phyloP scores from a whole-genome alignment of 192 early-diverging fungal genomes.

The Coemansia sp. region DNA sequence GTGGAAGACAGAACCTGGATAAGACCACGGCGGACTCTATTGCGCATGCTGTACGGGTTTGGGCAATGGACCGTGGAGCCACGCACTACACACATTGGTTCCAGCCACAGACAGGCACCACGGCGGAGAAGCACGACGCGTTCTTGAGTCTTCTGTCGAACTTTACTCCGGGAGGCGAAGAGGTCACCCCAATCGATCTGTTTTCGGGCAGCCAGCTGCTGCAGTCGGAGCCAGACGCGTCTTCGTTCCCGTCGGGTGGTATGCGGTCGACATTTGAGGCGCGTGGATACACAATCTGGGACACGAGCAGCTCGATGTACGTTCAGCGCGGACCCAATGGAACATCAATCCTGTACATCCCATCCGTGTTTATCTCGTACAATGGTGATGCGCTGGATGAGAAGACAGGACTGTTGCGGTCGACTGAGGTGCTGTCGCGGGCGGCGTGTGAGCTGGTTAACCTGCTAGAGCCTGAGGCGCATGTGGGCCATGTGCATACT shows the following conservation, averaged over 20 bases:
- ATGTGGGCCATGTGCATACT: conserved; percentile 80
- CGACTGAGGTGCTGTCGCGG: conserved; percentile 81
- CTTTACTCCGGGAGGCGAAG: conserved; percentile 81
- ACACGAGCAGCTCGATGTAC: conserved; percentile 94
- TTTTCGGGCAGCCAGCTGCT: conserved; percentile 97
- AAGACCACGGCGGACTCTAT: conserved; percentile 95
- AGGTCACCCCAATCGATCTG: conserved; percentile 83
- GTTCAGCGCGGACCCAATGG: conserved; percentile 88
- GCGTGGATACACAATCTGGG: conserved; percentile 99
- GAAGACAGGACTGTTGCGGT: conserved; percentile 95
- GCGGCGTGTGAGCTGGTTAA: conserved; percentile 77
- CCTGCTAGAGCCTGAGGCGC: conserved; percentile 66
- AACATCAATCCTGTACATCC: conserved; percentile 92
- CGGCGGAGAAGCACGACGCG: conserved; percentile 99
- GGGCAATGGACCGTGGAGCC: conserved; percentile 96
- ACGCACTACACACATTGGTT: conserved; percentile 99
- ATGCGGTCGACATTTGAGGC: conserved; percentile 98
- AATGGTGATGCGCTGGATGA: conserved; percentile 99
- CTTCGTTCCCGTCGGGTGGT: conserved; percentile 98
- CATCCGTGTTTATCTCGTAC: conserved; percentile 98
- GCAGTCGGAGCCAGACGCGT: conserved; percentile 99
- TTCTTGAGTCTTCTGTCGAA: conserved; percentile 88
- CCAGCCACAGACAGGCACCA: conserved; percentile 98
- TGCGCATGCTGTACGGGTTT: conserved; percentile 96
- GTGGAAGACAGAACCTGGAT: conserved; percentile 86